Conservation (phyloP, 352 stramenopile genomes). For the Phytopythium chamaehyphon region DNA sequence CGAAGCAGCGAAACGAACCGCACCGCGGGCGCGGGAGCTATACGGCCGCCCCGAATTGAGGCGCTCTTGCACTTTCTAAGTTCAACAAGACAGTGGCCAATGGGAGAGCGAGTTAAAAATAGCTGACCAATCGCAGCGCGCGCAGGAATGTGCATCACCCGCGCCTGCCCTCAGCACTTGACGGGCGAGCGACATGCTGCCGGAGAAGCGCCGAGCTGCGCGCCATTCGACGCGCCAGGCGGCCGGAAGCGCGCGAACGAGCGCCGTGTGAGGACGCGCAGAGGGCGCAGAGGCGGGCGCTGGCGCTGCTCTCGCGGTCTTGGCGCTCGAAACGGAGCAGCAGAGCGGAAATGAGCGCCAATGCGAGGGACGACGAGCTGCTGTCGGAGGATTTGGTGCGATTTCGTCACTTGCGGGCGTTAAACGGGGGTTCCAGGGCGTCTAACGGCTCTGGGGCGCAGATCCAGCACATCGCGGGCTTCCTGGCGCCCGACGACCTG, state of each 20-base stretch:
- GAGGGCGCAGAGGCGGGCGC: not conserved
- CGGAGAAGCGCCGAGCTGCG: no score
- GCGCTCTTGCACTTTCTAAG: not conserved
- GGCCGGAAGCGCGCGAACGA: not conserved
- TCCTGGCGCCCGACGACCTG: slow-evolving; percentile 50
- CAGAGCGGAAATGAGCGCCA: slow-evolving; percentile 7
- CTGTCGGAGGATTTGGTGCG: slow-evolving; percentile 46
- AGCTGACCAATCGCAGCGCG: slow-evolving; percentile 25
- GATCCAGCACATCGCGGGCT: slow-evolving; percentile 47
- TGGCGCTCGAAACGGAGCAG: not conserved
- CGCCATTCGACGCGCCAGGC: not conserved
- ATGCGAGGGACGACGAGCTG: slow-evolving; percentile 7
- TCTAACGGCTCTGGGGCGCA: slow-evolving; percentile 4
- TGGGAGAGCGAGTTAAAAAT: not conserved
- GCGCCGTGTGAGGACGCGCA: not conserved
- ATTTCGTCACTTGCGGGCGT: not conserved
- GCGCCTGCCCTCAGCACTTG: not conserved
- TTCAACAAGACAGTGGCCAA: slow-evolving; percentile 4
- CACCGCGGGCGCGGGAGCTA: no score
- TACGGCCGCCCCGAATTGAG: no score
- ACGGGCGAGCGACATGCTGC: not conserved
- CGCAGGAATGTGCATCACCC: slow-evolving; percentile 20
- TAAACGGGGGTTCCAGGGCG: no score
- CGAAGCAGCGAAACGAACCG: no score
- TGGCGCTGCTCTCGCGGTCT: not conserved